Base-by-base conservation (phyloP, 2,329 filamentous ascomycete species). In the Madurella mycetomatis region DNA sequence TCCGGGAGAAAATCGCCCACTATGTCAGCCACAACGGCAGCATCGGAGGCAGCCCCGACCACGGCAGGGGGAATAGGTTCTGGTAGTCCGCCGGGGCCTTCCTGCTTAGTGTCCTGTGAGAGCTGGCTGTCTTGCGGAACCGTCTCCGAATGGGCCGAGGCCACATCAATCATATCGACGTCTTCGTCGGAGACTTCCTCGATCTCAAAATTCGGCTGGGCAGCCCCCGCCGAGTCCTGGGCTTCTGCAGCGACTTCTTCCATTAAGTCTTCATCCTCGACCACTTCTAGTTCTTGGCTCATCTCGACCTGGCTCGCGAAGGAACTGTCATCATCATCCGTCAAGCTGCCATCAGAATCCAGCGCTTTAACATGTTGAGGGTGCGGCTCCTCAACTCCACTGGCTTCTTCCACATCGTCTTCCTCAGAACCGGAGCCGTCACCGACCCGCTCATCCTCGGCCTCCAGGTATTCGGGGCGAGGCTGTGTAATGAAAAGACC, bases 101-200 rank as follows among this genome's bases (percentile, higher is more conserved):
- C 49, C 8, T 9, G 40, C 18, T 17, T 17, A n/a, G 42, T 44
- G 18, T 32, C 49, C 8, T 34, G 50, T 9, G 32, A 46, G 32
- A 31, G 40, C 44, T 39, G 47, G 41, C 19, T 56, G 46, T 54
- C 48, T 7, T 42, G 19, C 0, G 51, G 41, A 19, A 41, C 44
- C 9, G 49, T 46, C 31, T 49, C 53, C 2, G 44, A 45, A 18
- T 16, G 42, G 31, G 47, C 9, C 8, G 41, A 45, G 9, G 34
- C 39, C 16, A 50, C 51, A 19, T 57, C 57, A 25, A 56, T 25
- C 43, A 58, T 58, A 12, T 55, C 59, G 15, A 60, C 59, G 25
- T 60, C 54, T 9, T 55, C 49, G 2, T 55, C 53, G 18, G 37
- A 43, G 1, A 47, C 30, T 37, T 50, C 51, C 19, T 45, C 43